A percentile compares a stretch with the other conserved stretches of the same genome.
phyloP scores from a whole-genome alignment of 2,329 filamentous ascomycete genomes.

The Teratosphaeria nubilosa region DNA sequence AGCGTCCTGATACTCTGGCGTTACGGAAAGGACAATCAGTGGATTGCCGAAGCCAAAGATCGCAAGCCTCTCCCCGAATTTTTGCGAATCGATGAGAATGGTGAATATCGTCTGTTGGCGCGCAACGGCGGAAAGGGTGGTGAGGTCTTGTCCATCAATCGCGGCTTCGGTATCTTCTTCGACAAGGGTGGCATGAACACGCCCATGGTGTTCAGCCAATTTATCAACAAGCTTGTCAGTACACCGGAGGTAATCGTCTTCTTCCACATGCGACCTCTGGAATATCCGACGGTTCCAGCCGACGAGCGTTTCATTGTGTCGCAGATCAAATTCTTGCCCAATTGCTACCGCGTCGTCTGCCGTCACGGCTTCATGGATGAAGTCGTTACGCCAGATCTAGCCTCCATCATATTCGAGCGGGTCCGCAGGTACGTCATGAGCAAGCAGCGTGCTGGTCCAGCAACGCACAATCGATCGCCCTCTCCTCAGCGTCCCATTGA shows the following conservation, averaged over 20 bases:
- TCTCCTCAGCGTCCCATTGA: neutral
- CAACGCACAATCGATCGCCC: neutral
- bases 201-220: conserved; percentile 61
- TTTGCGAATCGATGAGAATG: conserved; percentile 26
- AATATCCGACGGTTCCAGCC: conserved; percentile 43
- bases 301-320: conserved; percentile 41
- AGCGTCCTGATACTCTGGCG: conserved; percentile 64
- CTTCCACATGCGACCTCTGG: conserved; percentile 59
- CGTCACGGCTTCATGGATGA: conserved; percentile 66
- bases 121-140: conserved; percentile 18
- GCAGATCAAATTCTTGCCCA: conserved; percentile 39
- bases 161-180: conserved; percentile 62
- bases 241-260: conserved; percentile 61
- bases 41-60: conserved; percentile 58
- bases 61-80: conserved; percentile 42
- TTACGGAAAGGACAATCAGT: conserved; percentile 69
- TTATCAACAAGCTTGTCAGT: conserved; percentile 59
- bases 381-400: conserved; percentile 56
- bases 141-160: conserved; percentile 30
- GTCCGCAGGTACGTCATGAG: conserved; percentile 30
- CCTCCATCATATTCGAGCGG: conserved; percentile 49
- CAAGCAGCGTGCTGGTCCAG: neutral
- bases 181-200: conserved; percentile 61
- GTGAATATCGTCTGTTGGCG: conserved; percentile 12
- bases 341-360: conserved; percentile 59